phyloP scores from a whole-genome alignment of 495 filamentous ascomycete species.

The Cladorrhinum samala region DNA sequence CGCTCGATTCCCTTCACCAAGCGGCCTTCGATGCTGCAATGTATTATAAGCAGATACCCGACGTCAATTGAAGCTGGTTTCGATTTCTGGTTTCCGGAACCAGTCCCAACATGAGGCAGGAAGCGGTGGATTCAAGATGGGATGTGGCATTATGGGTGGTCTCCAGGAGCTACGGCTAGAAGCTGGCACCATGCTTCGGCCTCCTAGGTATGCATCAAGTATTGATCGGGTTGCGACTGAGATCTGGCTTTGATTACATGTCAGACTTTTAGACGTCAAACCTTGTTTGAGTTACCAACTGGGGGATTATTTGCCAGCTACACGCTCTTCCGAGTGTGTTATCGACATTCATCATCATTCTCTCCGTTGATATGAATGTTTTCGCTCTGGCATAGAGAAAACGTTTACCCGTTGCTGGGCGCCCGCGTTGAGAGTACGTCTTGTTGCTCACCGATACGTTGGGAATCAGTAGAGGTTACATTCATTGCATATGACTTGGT shows the following conservation, averaged over 20 bases:
- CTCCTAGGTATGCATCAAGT: too few relatives aligned
- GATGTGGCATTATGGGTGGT: too few relatives aligned
- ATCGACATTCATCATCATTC: conserved; percentile 27
- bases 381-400: conserved; percentile 34
- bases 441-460: conserved; percentile 24
- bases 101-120: neutral
- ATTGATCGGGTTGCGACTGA: neutral
- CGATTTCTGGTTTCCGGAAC: conserved; percentile 1
- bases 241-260: neutral
- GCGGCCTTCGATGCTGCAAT: conserved; percentile 15
- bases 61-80: conserved; percentile 30
- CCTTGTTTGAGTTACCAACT: neutral
- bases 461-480: conserved; percentile 39
- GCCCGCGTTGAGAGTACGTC: conserved; percentile 30
- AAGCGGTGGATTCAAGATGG: neutral
- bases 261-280: neutral
- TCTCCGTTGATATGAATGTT: conserved; percentile 27
- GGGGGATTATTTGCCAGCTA: conserved; percentile 22
- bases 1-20: conserved; percentile 13
- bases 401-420: conserved; percentile 31
- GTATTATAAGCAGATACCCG: conserved; percentile 31
- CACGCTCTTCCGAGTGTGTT: conserved; percentile 23
- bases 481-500: neutral
- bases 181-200: neutral
- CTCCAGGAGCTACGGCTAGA: neutral